Evolutionary conservation across 2,329 filamentous ascomycete genomes (phyloP).

Genomic region (Cercospora sp.): DNA sequence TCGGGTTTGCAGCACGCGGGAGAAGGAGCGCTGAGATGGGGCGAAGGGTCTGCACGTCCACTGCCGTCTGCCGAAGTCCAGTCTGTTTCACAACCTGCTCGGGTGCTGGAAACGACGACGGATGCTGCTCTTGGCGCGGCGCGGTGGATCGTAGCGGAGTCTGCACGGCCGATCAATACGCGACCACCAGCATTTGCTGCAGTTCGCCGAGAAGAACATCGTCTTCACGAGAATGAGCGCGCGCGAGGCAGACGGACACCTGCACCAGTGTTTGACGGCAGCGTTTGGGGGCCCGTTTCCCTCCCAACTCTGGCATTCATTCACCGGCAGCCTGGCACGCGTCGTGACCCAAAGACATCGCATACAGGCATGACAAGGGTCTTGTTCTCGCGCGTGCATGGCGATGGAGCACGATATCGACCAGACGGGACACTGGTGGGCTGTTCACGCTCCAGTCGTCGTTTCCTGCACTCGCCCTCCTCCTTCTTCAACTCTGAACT

Average conservation of each 20-base stretch:
- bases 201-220: background rate
- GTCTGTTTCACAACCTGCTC: background rate
- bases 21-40: no score
- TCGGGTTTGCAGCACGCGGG: background rate
- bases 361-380: background rate
- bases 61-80: background rate
- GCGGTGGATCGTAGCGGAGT: background rate
- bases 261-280: background rate
- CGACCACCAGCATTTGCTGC: background rate
- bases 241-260: background rate
- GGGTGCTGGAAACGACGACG: background rate
- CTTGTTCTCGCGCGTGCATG: slow-evolving; percentile 2
- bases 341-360: background rate
- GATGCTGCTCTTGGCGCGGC: background rate
- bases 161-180: slow-evolving; percentile 1
- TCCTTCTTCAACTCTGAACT: background rate
- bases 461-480: background rate
- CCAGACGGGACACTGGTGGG: background rate
- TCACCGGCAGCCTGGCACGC: slow-evolving; percentile 11
- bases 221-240: background rate
- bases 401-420: slow-evolving; percentile 8
- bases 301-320: slow-evolving; percentile 4
- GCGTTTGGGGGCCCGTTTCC: slow-evolving; percentile 2
- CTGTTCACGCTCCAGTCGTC: background rate
- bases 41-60: background rate